phyloP scores from a whole-genome alignment of 2,329 filamentous ascomycete species.

The Coniochaeta sp. region DNA sequence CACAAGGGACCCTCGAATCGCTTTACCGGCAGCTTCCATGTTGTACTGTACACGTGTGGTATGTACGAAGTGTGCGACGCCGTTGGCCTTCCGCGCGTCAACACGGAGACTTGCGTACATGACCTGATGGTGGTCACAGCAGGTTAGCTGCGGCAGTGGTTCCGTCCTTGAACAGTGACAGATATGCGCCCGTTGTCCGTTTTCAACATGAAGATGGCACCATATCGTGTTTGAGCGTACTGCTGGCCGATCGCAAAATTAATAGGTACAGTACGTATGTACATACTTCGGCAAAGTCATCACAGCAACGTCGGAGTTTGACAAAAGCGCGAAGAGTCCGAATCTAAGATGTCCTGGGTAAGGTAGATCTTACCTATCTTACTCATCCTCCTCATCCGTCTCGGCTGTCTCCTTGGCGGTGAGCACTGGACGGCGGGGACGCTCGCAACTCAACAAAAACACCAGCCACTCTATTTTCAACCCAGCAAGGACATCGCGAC shows the following conservation, averaged over 20 bases:
- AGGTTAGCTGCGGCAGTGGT: not conserved
- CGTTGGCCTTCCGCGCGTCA: not conserved
- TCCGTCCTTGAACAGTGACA: not conserved
- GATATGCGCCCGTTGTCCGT: not conserved
- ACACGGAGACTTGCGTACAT: not conserved
- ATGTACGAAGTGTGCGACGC: not conserved
- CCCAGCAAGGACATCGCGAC: not conserved
- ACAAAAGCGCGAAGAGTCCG: not conserved
- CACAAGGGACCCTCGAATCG: not conserved
- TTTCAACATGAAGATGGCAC: not conserved
- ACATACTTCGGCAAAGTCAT: not conserved
- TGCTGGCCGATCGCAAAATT: not conserved
- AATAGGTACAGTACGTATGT: not conserved
- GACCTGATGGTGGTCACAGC: not conserved
- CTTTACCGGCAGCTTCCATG: no score
- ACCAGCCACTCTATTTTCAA: not conserved
- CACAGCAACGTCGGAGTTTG: not conserved
- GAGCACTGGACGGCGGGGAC: not conserved
- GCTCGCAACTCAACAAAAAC: not conserved
- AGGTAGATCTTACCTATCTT: not conserved
- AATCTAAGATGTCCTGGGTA: no score
- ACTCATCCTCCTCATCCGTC: not conserved
- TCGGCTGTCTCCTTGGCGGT: not conserved
- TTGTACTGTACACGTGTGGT: no score
- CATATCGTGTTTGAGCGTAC: no score